A percentile compares a stretch with the other conserved stretches of the same genome.
phyloP scores from a whole-genome alignment of 2,329 filamentous ascomycete genomes.

The Fusarium vanettenii region DNA sequence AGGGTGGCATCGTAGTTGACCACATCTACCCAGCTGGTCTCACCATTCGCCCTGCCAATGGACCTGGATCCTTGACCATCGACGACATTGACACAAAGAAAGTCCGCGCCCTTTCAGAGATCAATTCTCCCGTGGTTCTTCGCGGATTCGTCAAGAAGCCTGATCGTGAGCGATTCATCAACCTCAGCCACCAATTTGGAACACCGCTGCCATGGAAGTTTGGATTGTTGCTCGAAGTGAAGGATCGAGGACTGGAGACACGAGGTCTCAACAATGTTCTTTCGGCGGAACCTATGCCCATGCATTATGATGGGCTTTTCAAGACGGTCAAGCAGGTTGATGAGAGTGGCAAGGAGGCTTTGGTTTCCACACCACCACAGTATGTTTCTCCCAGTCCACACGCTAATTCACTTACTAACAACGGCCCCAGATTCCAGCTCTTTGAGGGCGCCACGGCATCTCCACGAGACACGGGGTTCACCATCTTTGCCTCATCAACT shows the following conservation, averaged over 20 bases:
- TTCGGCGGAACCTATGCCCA: constrained; percentile 66
- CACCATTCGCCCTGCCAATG: constrained; percentile 52
- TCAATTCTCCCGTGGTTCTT: constrained; percentile 64
- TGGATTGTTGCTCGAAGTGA: constrained; percentile 62
- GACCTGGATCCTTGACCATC: constrained; percentile 50
- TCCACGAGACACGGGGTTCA: constrained; percentile 64
- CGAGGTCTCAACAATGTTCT: constrained; percentile 64
- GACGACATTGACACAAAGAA: constrained; percentile 57
- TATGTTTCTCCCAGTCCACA: constrained; percentile 36
- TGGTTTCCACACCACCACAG: constrained; percentile 56
- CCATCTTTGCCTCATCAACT: constrained; percentile 64
- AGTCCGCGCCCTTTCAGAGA: constrained; percentile 58
- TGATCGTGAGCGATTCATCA: constrained; percentile 57
- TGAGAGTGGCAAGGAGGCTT: constrained; percentile 53
- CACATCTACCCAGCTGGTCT: constrained; percentile 62
- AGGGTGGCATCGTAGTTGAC: constrained; percentile 53
- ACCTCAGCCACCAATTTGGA: constrained; percentile 60
- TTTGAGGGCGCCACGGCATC: constrained; percentile 61
- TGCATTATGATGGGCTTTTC: constrained; percentile 69
- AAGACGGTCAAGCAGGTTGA: constrained; percentile 58
- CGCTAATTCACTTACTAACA: background rate
- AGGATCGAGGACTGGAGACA: constrained; percentile 58
- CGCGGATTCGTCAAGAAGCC: constrained; percentile 62
- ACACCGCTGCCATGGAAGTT: constrained; percentile 64
- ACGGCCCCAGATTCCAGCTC: constrained; percentile 58